phyloP scores from a whole-genome alignment of 139 green algal species.

The Desmodesmus armatus region DNA sequence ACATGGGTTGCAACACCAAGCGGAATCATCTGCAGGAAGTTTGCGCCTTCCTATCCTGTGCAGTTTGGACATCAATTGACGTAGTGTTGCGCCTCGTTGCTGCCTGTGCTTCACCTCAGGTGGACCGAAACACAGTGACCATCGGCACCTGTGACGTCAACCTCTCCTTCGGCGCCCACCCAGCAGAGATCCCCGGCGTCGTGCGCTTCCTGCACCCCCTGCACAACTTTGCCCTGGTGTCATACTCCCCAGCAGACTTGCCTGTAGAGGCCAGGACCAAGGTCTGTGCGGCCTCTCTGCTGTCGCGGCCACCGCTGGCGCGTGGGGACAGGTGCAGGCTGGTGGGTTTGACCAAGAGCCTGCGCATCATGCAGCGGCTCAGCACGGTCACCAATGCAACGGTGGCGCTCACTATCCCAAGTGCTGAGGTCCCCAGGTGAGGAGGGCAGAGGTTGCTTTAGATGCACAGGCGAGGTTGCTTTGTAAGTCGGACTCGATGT shows the following conservation, averaged over 20 bases:
- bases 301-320: conserved; percentile 45
- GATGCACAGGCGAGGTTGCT: too few species aligned
- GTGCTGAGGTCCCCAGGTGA: conserved; percentile 76
- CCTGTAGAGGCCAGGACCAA: conserved; percentile 64
- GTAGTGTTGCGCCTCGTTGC: too few species aligned
- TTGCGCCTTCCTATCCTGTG: too few species aligned
- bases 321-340: conserved; percentile 77
- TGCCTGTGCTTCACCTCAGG: too few species aligned
- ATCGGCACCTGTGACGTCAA: conserved; percentile 84
- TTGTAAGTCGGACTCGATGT: too few species aligned
- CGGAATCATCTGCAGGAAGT: too few species aligned
- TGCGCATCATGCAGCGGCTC: conserved; percentile 80
- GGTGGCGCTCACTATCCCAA: conserved; percentile 65
- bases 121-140: conserved; percentile 92
- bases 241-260: conserved; percentile 75
- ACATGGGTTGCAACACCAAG: too few species aligned
- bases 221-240: conserved; percentile 88
- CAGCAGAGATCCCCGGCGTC: conserved; percentile 76
- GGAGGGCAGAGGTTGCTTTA: too few species aligned
- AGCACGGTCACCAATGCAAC: conserved; percentile 81
- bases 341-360: conserved; percentile 75
- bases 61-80: too few species aligned
- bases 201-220: conserved; percentile 89
- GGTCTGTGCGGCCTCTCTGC: conserved; percentile 55
- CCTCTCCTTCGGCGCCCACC: conserved; percentile 89